These are phyloP conservation scores for Ambrosia trifida DNA, from an alignment of 129 eudicot species.

Conservation along the genomic window DNA sequence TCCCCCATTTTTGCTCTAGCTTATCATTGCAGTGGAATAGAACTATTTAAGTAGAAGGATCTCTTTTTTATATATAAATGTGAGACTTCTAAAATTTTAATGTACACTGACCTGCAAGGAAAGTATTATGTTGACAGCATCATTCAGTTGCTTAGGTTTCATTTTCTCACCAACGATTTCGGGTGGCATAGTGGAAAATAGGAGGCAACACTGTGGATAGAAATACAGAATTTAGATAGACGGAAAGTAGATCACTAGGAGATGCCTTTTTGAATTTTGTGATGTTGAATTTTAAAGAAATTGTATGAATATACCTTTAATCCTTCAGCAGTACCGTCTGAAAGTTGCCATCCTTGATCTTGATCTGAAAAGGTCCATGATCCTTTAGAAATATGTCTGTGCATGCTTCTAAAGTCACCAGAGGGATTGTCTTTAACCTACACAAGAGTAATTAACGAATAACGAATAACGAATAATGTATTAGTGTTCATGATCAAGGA, in stretches of 20 bases:
- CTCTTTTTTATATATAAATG: neutral
- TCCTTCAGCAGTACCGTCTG: slow-evolving; percentile 92
- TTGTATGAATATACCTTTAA: slow-evolving; percentile 47
- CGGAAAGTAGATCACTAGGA: neutral
- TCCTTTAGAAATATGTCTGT: slow-evolving; percentile 83
- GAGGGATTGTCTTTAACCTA: slow-evolving; percentile 84
- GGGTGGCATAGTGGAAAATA: slow-evolving; percentile 70
- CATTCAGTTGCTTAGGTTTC: slow-evolving; percentile 56
- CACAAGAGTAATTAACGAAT: too few species aligned
- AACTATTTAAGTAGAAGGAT: neutral
- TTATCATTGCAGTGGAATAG: neutral
- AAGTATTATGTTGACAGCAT: slow-evolving; percentile 72
- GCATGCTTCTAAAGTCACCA: slow-evolving; percentile 78
- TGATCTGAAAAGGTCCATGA: slow-evolving; percentile 94
- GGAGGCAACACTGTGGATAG: slow-evolving; percentile 60
- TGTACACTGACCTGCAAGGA: slow-evolving; percentile 62
- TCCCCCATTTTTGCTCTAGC: slow-evolving; percentile 84
- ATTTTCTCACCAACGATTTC: slow-evolving; percentile 72
- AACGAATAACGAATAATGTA: too few species aligned
- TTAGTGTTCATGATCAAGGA: too few species aligned
- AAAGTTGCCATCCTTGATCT: slow-evolving; percentile 96
- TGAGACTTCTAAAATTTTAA: neutral
- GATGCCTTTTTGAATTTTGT: neutral
- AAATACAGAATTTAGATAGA: slow-evolving; percentile 2
- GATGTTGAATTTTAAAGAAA: neutral